phyloP scores from a whole-genome alignment of 2,329 filamentous ascomycete species.

The Lasiodiplodia theobromae region DNA sequence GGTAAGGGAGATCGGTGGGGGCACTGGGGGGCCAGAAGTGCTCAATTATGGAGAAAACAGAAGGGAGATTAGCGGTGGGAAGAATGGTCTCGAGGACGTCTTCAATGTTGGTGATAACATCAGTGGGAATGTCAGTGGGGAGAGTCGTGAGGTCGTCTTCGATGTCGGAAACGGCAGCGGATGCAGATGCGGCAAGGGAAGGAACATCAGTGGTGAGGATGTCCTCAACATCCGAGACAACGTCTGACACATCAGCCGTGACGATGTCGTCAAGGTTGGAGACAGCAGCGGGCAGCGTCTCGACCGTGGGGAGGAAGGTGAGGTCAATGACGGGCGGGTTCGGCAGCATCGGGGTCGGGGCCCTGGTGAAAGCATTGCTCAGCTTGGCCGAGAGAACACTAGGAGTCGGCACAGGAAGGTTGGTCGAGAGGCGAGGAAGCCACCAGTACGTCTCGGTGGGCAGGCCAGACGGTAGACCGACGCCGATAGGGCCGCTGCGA shows the following conservation, averaged over 20 bases:
- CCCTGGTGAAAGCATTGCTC: background rate
- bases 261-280: background rate
- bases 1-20: background rate
- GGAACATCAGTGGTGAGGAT: no score
- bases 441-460: background rate
- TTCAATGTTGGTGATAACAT: background rate
- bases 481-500: background rate
- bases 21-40: no score
- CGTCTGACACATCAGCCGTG: no score
- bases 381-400: background rate
- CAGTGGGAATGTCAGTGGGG: background rate
- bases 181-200: no score
- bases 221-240: no score
- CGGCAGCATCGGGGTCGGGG: background rate
- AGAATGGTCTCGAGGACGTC: background rate
- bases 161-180: no score
- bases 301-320: background rate
- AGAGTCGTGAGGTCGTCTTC: no score
- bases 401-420: background rate
- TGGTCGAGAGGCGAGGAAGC: background rate
- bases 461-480: background rate
- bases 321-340: constrained; percentile 9
- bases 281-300: background rate
- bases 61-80: background rate
- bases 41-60: no score